phyloP scores from a whole-genome alignment of 176 grass and related monocot species.

The Ensete glaucum region DNA sequence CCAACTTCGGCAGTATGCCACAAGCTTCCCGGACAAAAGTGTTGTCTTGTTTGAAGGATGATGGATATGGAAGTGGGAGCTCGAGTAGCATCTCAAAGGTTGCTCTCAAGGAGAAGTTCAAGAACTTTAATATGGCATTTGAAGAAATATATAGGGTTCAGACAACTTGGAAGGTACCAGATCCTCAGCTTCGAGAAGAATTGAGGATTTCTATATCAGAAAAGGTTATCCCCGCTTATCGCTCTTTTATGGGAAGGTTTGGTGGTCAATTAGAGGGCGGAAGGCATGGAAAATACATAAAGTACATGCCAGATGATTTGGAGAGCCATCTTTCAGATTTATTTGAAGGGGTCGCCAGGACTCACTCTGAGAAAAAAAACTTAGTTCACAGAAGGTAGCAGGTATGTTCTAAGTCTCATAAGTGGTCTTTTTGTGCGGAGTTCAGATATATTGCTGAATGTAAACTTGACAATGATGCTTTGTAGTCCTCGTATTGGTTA shows the following conservation, averaged over 20 bases:
- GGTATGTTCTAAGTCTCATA: slow-evolving; percentile 6
- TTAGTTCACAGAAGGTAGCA: slow-evolving; percentile 14
- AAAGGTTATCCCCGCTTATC: slow-evolving; percentile 87
- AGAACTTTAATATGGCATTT: slow-evolving; percentile 84
- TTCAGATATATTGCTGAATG: slow-evolving; percentile 6
- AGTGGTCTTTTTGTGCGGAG: not conserved
- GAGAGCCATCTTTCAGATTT: slow-evolving; percentile 73
- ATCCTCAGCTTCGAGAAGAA: slow-evolving; percentile 79
- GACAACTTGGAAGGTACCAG: slow-evolving; percentile 82
- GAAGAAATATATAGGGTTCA: slow-evolving; percentile 84
- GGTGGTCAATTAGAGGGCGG: slow-evolving; percentile 64
- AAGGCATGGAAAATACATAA: slow-evolving; percentile 66
- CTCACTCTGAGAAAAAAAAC: slow-evolving; percentile 45
- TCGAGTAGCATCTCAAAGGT: slow-evolving; percentile 49
- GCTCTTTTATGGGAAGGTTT: slow-evolving; percentile 83
- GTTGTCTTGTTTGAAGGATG: slow-evolving; percentile 79
- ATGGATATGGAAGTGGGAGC: slow-evolving; percentile 59
- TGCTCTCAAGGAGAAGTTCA: slow-evolving; percentile 81
- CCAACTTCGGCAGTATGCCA: slow-evolving; percentile 75
- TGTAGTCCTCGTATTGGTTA: not conserved
- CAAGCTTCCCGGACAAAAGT: slow-evolving; percentile 82
- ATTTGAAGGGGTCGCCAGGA: slow-evolving; percentile 71
- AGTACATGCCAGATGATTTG: slow-evolving; percentile 79
- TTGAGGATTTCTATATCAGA: slow-evolving; percentile 96
- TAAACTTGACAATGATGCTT: slow-evolving; percentile 8